These are phyloP conservation scores for Vicia faba DNA, from an alignment of 306 rosid genomes.

Conservation along the genomic window DNA sequence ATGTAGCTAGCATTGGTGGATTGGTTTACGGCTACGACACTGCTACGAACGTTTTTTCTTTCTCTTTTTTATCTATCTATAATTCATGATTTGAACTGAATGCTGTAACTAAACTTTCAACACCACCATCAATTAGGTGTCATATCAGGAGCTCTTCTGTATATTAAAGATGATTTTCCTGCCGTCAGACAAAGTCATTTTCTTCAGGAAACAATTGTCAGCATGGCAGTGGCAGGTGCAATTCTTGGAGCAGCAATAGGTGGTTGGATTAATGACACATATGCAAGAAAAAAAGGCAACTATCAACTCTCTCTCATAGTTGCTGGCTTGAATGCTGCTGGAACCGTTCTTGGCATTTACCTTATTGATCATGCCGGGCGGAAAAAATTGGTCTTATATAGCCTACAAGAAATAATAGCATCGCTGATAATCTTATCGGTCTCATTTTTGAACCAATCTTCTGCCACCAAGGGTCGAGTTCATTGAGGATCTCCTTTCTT, in stretches of 20 bases:
- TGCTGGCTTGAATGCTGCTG: conserved; percentile 81
- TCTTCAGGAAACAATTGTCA: conserved; percentile 82
- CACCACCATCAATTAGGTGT: conserved; percentile 34
- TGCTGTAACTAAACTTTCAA: no score
- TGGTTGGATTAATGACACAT: conserved; percentile 86
- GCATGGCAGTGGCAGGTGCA: conserved; percentile 94
- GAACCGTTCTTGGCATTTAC: conserved; percentile 80
- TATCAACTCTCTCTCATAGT: conserved; percentile 71
- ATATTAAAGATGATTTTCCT: conserved; percentile 49
- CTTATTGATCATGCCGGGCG: conserved; percentile 81
- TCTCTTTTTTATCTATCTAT: no score
- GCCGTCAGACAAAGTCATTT: conserved; percentile 34
- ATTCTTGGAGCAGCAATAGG: conserved; percentile 84
- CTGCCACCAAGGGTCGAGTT: no score
- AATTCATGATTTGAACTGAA: no score
- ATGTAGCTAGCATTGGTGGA: conserved; percentile 39
- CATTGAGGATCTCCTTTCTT: no score
- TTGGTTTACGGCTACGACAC: conserved; percentile 44
- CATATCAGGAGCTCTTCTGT: conserved; percentile 54
- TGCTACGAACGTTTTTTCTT: neutral
- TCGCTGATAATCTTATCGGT: conserved; percentile 64
- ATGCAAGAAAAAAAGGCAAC: conserved; percentile 84
- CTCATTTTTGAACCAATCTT: conserved; percentile 58
- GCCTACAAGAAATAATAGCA: conserved; percentile 73
- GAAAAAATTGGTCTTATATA: conserved; percentile 62